Conservation (phyloP, 2,329 filamentous ascomycete genomes). For the Epichloe gansuensis region DNA sequence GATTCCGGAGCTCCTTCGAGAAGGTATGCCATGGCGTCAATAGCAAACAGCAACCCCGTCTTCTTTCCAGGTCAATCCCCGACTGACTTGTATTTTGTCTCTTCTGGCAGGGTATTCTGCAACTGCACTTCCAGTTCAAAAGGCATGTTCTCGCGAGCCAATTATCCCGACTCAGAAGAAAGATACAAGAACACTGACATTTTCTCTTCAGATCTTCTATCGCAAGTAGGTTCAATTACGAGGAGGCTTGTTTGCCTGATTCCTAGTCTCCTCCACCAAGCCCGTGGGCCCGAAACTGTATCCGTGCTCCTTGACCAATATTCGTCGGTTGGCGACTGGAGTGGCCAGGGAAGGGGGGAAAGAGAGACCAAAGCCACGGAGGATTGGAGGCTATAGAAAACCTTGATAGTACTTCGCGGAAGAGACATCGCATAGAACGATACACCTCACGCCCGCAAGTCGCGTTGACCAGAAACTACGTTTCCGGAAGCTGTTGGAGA, state of each 20-base stretch:
- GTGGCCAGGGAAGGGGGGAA: not conserved
- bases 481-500: not conserved
- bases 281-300: not conserved
- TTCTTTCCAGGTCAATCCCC: conserved; percentile 3
- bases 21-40: conserved; percentile 51
- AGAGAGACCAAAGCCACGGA: not conserved
- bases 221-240: conserved; percentile 5
- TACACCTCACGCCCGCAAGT: not conserved
- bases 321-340: not conserved
- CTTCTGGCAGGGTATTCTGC: conserved; percentile 47
- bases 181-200: not conserved
- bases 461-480: not conserved
- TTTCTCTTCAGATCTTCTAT: conserved; percentile 7
- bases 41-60: conserved; percentile 8
- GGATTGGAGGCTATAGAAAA: not conserved
- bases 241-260: not conserved
- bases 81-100: not conserved
- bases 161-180: not conserved
- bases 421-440: not conserved
- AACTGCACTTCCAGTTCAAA: conserved; percentile 99
- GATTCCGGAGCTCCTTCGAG: conserved; percentile 94
- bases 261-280: not conserved
- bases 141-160: conserved; percentile 39
- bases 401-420: not conserved
- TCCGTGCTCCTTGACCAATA: not conserved